Conservation (phyloP, 1,284 basidiomycete genomes). For the Puccinia horiana region DNA sequence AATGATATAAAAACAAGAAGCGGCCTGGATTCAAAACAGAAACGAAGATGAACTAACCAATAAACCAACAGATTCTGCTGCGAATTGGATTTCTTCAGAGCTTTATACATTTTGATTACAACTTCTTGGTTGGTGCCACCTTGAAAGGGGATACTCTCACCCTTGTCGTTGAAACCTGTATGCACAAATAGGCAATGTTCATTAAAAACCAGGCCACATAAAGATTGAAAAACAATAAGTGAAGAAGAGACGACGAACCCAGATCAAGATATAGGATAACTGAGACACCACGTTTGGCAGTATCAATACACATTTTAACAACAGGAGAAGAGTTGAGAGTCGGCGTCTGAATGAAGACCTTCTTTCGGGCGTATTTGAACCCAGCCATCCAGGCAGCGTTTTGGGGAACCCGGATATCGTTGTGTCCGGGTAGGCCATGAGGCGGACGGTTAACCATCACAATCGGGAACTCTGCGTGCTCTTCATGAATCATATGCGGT, state of each 20-base stretch:
- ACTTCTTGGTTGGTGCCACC: conserved; percentile 79
- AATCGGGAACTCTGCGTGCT: conserved; percentile 67
- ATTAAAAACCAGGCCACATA: neutral
- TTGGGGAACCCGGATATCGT: conserved; percentile 69
- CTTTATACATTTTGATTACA: conserved; percentile 68
- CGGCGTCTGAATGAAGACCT: conserved; percentile 76
- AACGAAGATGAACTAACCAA: conserved; percentile 62
- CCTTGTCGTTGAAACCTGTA: conserved; percentile 60
- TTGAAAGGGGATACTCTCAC: conserved; percentile 73
- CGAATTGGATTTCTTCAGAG: conserved; percentile 63
- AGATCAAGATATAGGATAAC: conserved; percentile 69
- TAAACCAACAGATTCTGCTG: conserved; percentile 68
- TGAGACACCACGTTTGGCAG: conserved; percentile 69
- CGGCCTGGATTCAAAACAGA: neutral
- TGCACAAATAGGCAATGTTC: neutral
- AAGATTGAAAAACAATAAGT: neutral
- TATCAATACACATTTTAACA: conserved; percentile 68
- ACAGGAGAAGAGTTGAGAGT: conserved; percentile 74
- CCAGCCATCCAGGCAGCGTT: conserved; percentile 75
- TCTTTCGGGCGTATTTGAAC: conserved; percentile 68
- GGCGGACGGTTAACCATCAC: conserved; percentile 72
- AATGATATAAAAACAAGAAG: neutral
- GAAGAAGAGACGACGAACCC: conserved; percentile 57
- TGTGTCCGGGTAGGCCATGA: conserved; percentile 66
- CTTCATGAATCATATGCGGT: conserved; percentile 54